Base-by-base conservation (phyloP, 768 basidiomycete genomes). In the Leucogyrophana mollusca region DNA sequence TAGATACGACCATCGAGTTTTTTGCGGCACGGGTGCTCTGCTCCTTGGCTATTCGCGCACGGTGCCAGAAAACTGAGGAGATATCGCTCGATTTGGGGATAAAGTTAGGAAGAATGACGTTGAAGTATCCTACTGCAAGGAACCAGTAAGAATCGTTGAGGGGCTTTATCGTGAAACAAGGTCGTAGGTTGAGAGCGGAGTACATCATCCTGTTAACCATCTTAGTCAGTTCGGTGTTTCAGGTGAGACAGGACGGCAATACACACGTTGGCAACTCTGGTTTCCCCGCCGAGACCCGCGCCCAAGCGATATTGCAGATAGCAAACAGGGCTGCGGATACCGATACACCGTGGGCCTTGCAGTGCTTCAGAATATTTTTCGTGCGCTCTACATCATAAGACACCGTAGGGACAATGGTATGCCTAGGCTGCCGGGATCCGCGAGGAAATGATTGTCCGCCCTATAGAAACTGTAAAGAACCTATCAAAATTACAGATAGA, bases 121-220 rank as follows among this genome's bases (percentile, higher is more conserved):
- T 91, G 73, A 86, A 88, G 67, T 87, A 89, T 4, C 85, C 82
- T 46, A 89, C 80, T n/a, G 85, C 80, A 25, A 90, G 73, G 70
- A 83, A 88, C 83, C 86, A 90, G 68, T 87, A 88, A 9, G 87
- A 90, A 50, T 77, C 74, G 52, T 76, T 69, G 16, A 71, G 57
- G 3, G 72, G 57, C 41, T 69, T 72, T 45, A 70, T 67, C 33
- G 68, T 55, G 33, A 82, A 66, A 58, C 79, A 76, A 4, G 85
- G 81, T 3, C 90, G 79, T 32, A 91, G 68, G 64, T 92, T 93
- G 40, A 91, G 70, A 10, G 91, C 89, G 7, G 88, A 87, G 62
- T 94, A 94, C 79, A 93, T 83, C 81, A 92, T 79, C 46, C 82
- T 84, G 47, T 25, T 3, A 37, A 34, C 44, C 4, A 23, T 7